Evolutionary conservation across 2,329 filamentous ascomycete genomes (phyloP).

Genomic region (Neocatenulostroma microsporum): DNA sequence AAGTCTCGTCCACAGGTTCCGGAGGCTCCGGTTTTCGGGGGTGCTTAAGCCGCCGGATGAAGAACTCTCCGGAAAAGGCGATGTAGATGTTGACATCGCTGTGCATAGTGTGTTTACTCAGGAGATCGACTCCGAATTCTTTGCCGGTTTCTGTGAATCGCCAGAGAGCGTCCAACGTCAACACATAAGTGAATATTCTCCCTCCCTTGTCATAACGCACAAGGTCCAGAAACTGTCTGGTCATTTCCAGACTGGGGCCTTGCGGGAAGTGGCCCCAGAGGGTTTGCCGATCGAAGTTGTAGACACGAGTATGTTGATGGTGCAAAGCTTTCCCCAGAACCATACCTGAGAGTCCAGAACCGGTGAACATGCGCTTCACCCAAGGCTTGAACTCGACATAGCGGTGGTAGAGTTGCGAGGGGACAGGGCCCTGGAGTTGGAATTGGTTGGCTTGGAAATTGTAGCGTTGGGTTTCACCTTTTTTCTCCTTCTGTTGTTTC

Average conservation of each 20-base stretch:
- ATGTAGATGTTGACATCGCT: conserved; percentile 86
- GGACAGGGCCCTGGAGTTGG: conserved; percentile 76
- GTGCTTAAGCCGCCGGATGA: conserved; percentile 63
- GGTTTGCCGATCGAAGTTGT: conserved; percentile 76
- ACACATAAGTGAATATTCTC: conserved; percentile 82
- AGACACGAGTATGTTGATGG: conserved; percentile 81
- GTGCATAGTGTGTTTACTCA: conserved; percentile 97
- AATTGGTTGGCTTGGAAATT: conserved; percentile 92
- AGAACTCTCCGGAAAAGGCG: conserved; percentile 88
- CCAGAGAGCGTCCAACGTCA: conserved; percentile 78
- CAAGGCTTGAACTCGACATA: conserved; percentile 91
- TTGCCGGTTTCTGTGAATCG: conserved; percentile 94
- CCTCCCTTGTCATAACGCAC: conserved; percentile 80
- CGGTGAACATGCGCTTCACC: conserved; percentile 80
- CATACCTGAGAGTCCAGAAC: conserved; percentile 66
- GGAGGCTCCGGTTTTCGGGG: conserved; percentile 32
- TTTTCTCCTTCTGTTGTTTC: conserved; percentile 12
- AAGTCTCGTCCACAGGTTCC: conserved; percentile 40
- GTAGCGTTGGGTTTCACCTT: conserved; percentile 49
- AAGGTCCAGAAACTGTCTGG: conserved; percentile 75
- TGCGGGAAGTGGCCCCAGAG: conserved; percentile 57
- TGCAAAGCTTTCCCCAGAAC: conserved; percentile 79
- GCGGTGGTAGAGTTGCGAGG: conserved; percentile 73
- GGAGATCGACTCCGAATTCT: conserved; percentile 85
- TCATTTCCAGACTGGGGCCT: conserved; percentile 59